Evolutionary conservation across 2,329 filamentous ascomycete genomes (phyloP), one percentile per base, ranked within the genome.

Genomic region (Aschersonia sp.): DNA sequence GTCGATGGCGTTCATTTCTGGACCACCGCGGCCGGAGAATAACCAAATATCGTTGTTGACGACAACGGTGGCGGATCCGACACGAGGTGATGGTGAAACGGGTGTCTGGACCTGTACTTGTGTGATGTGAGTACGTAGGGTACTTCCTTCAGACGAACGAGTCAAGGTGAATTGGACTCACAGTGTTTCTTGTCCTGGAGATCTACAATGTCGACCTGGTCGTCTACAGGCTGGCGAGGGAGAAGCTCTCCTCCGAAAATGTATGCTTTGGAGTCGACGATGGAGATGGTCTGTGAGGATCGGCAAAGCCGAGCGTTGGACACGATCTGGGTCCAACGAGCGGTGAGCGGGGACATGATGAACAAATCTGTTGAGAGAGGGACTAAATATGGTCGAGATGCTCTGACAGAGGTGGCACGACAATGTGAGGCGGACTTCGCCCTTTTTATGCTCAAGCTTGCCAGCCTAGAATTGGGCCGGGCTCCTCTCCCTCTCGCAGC

Each of bases 1-100:
- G 38, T 80, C 73, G 10, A 84, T 61, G 0, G 78, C 73, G 0
- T 69, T 62, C 79, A 82, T 82, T 2, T 68, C 73, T 5, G 67
- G 54, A 5, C 79, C 79, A 2, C 79, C 78, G 2, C 79, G 74
- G 5, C 80, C 80, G 4, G 77, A 80, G 61, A 82, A 84, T 38
- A 82, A 46, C 54, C 78, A 82, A 29, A 83, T 63, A 1, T 64
- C 69, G 3, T 63, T 61, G 47, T 69, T 12, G 35, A 80, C 50
- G 0, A 63, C 59, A 0, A 72, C 61, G 4, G 70, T 68, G 0
- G 77, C 67, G 5, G 70, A 65, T 28, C 80, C 79, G 1, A 84
- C 77, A 0, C 80, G 71, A 0, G 78, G 69, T 0, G 64, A 62
- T 1, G 78, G 78, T 1, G 68, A 54, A 7, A 50, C 40, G 0